Base-by-base conservation (phyloP, 768 basidiomycete genomes). In the Daedaleopsis sinensis region DNA sequence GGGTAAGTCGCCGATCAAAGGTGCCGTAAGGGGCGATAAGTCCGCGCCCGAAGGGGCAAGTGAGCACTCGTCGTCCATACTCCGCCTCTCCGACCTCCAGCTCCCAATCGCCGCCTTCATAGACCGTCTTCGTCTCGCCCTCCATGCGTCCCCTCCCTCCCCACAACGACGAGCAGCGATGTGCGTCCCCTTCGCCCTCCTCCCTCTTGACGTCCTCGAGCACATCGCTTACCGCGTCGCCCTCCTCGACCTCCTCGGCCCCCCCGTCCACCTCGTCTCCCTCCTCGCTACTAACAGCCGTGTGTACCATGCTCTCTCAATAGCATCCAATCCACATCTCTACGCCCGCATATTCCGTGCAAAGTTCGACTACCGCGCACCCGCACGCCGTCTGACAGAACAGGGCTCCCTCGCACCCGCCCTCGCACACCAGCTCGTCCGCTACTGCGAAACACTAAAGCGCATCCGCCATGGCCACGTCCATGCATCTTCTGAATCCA, bases 281-380 rank as follows among this genome's bases (percentile, higher is more conserved):
- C 75, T 91, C 48, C 80, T 84, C 53, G 70, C 73, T 42, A 74
- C 83, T 1, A 85, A 77, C 57, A 74, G 64, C 1, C 53, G 67
- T 46, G 66, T 90, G 19, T 56, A 84, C 67, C 6, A 43, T 35
- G 51, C 63, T 0, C 80, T 88, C 65, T 58, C 59, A 10, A 57
- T 68, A 0, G 66, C 71, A 57, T 48, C 42, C 21, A 74, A 77
- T 58, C 67, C 70, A 5, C 58, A 75, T n/a, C 80, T 91, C 55
- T 84, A 82, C 63, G 78, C 84, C 0, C 74, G 77, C 35, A 78
- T 91, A 5, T 90, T 84, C 67, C 74, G 75, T 10, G 62, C 71
- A 68, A 81, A 78, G 68, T 91, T 91, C 75, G 89, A 91, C 71
- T 48, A 63, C 4, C 71, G 73, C 23, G 84, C 89, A 0, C 74